A percentile compares a stretch with the other conserved stretches of the same genome.
phyloP scores from a whole-genome alignment of 2,329 filamentous ascomycete genomes.

The Colletotrichum godetiae region DNA sequence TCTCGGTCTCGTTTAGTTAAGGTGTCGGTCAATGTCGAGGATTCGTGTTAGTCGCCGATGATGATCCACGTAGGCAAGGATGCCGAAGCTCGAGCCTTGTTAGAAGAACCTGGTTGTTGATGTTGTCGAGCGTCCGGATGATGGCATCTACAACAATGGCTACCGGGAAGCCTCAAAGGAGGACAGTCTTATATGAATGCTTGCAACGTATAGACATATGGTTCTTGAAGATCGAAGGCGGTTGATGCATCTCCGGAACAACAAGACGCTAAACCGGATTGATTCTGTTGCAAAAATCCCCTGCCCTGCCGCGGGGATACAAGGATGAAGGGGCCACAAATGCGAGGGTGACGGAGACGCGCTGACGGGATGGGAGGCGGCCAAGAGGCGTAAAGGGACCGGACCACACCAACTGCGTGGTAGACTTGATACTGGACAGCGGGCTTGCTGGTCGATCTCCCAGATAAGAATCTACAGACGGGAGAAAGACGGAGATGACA shows the following conservation, averaged over 20 bases:
- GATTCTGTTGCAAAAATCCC: conserved; percentile 30
- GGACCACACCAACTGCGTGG: conserved; percentile 20
- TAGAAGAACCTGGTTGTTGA: neutral
- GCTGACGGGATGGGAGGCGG: conserved; percentile 18
- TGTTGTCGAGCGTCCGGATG: neutral
- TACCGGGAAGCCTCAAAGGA: neutral
- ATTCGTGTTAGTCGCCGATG: neutral
- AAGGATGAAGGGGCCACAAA: conserved; percentile 13
- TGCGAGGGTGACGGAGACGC: conserved; percentile 5
- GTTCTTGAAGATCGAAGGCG: conserved; percentile 1
- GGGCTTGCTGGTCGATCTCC: conserved; percentile 32
- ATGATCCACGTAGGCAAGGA: neutral
- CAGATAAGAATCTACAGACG: conserved; percentile 17
- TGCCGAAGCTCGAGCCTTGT: neutral
- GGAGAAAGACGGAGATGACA: conserved; percentile 29
- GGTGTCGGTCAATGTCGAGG: neutral
- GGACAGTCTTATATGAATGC: conserved; percentile 23
- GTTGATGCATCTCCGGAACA: conserved; percentile 33
- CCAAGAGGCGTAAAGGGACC: conserved; percentile 18
- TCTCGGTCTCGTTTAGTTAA: neutral
- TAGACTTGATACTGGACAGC: conserved; percentile 32
- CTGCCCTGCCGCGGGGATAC: conserved; percentile 26
- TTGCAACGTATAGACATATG: conserved; percentile 8
- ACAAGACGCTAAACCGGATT: conserved; percentile 27
- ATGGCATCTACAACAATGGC: neutral